Percentiles rank a stretch among this genome's conserved stretches.
Conservation (phyloP, 1,284 basidiomycete genomes). For the Moesziomyces globuligerus region DNA sequence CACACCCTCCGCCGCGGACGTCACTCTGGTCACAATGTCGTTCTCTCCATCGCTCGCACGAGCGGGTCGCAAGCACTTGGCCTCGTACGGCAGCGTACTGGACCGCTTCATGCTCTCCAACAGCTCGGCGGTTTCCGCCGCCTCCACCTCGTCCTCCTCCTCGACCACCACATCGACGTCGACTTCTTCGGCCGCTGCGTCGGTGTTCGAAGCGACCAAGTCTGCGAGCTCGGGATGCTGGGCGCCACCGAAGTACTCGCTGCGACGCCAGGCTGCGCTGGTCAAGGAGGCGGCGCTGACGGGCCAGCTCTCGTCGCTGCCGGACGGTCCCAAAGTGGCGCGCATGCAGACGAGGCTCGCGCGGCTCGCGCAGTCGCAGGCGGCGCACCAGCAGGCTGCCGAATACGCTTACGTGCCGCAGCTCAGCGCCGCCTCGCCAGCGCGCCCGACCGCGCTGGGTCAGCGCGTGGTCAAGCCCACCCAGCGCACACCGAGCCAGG, state of each 20-base stretch:
- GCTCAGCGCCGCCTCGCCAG: not conserved
- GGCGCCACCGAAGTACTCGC: conserved; percentile 46
- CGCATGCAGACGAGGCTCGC: conserved; percentile 21
- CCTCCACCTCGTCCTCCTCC: conserved; percentile 2
- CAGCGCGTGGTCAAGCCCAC: conserved; percentile 12
- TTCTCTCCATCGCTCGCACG: conserved; percentile 13
- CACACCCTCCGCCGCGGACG: not conserved
- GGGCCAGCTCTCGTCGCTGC: conserved; percentile 19
- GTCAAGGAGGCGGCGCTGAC: conserved; percentile 32
- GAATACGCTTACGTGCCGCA: conserved; percentile 30
- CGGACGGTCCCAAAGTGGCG: conserved; percentile 26
- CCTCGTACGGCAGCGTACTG: conserved; percentile 23
- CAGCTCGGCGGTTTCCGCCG: conserved; percentile 1
- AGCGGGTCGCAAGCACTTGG: conserved; percentile 19
- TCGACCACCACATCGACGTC: conserved; percentile 4
- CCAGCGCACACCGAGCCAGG: conserved; percentile 9
- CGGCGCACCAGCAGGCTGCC: conserved; percentile 15
- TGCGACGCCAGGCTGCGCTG: conserved; percentile 51
- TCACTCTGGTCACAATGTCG: conserved; percentile 14
- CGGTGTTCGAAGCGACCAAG: conserved; percentile 27
- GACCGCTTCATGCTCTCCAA: conserved; percentile 31
- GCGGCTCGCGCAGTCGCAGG: conserved; percentile 18
- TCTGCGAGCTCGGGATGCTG: conserved; percentile 38
- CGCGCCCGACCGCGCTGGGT: conserved; percentile 3
- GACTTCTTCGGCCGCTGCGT: not conserved